These are phyloP conservation scores for Papiliotrema laurentii DNA, from an alignment of 1,284 basidiomycete species.

Conservation along the genomic window DNA sequence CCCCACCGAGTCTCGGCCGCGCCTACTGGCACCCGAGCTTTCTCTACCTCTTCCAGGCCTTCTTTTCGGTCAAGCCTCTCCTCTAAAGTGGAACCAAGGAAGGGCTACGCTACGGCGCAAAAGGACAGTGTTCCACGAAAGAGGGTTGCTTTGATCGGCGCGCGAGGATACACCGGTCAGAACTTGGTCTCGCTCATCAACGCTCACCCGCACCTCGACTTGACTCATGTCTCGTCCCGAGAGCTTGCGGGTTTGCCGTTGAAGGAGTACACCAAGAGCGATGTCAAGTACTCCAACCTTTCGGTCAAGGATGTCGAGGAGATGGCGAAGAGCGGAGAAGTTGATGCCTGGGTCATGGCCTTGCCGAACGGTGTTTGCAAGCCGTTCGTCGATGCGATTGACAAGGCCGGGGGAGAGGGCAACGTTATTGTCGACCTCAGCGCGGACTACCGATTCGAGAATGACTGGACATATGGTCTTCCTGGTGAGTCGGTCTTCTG, in stretches of 20 bases:
- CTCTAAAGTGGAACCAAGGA: slow-evolving; percentile 19
- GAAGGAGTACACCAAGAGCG: slow-evolving; percentile 73
- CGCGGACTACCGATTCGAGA: slow-evolving; percentile 93
- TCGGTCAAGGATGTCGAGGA: slow-evolving; percentile 68
- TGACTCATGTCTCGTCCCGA: slow-evolving; percentile 93
- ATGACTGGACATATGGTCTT: slow-evolving; percentile 94
- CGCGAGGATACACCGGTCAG: slow-evolving; percentile 89
- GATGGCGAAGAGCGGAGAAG: slow-evolving; percentile 81
- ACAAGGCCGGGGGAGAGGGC: slow-evolving; percentile 61
- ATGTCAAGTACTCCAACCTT: slow-evolving; percentile 75
- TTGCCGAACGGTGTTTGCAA: slow-evolving; percentile 95
- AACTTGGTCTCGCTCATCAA: slow-evolving; percentile 82
- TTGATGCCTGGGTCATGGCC: slow-evolving; percentile 97
- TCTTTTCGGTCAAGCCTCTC: slow-evolving; percentile 53
- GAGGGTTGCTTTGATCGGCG: slow-evolving; percentile 91
- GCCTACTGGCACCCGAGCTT: slow-evolving; percentile 55
- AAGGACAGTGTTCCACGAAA: slow-evolving; percentile 63
- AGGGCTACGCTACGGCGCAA: slow-evolving; percentile 50
- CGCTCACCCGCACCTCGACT: slow-evolving; percentile 76
- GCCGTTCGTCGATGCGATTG: slow-evolving; percentile 94
- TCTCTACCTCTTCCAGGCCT: slow-evolving; percentile 64
- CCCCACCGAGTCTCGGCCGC: slow-evolving; percentile 54
- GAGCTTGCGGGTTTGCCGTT: slow-evolving; percentile 82
- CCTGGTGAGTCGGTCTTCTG: slow-evolving; percentile 70
- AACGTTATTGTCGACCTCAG: slow-evolving; percentile 83